Evolutionary conservation across 2,329 filamentous ascomycete genomes (phyloP).

Genomic region (Hymenotorrendiella dingleyae): DNA sequence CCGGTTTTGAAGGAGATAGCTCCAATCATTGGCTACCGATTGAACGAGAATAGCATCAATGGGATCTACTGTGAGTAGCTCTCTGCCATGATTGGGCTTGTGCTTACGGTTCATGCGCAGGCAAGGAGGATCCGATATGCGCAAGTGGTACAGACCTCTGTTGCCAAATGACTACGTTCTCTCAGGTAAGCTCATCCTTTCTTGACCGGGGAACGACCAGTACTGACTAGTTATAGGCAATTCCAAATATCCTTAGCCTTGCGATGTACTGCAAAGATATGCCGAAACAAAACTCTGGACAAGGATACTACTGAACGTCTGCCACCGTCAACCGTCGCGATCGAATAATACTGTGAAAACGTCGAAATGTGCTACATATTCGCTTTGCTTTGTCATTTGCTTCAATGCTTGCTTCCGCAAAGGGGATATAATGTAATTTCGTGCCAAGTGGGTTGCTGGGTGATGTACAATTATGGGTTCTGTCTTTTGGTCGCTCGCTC

Average conservation of each 20-base stretch:
- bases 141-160: conserved; percentile 11
- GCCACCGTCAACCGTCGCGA: too few species aligned
- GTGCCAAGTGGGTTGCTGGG: too few species aligned
- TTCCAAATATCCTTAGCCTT: conserved; percentile 10
- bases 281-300: conserved; percentile 18
- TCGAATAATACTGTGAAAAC: too few species aligned
- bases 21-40: conserved; percentile 7
- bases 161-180: conserved; percentile 14
- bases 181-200: conserved; percentile 4
- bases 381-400: too few species aligned
- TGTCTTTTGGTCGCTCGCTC: too few species aligned
- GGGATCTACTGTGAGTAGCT: conserved; percentile 15
- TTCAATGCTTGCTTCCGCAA: too few species aligned
- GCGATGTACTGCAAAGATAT: conserved; percentile 19
- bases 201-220: not conserved
- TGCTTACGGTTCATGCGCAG: not conserved
- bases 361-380: too few species aligned
- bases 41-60: conserved; percentile 17
- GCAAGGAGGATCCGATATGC: conserved; percentile 1
- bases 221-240: not conserved
- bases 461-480: too few species aligned
- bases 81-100: not conserved
- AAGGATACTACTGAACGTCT: too few species aligned
- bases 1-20: conserved; percentile 13
- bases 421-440: too few species aligned